phyloP scores from a whole-genome alignment of 2,329 filamentous ascomycete genomes.

The Gnomoniopsis sp. region DNA sequence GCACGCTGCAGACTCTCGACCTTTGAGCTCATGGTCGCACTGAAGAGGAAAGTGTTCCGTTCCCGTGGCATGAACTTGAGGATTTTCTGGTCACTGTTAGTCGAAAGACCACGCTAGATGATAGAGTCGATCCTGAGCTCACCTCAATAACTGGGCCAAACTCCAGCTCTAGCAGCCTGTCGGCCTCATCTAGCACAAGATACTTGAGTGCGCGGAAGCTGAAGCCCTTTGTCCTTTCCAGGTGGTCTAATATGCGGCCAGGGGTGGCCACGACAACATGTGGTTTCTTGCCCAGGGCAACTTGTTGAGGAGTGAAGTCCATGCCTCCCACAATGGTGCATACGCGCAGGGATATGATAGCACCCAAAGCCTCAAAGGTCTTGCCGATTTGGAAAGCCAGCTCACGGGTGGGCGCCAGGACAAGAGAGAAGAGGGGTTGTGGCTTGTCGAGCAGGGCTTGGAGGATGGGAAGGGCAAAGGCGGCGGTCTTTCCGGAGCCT shows the following conservation, averaged over 20 bases:
- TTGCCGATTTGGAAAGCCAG: slow-evolving; percentile 88
- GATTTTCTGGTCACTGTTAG: slow-evolving; percentile 60
- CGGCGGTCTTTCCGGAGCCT: slow-evolving; percentile 91
- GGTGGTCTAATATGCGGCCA: slow-evolving; percentile 81
- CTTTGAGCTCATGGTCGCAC: slow-evolving; percentile 89
- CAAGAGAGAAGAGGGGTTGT: slow-evolving; percentile 79
- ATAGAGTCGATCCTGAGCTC: slow-evolving; percentile 44
- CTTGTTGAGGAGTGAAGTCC: slow-evolving; percentile 90
- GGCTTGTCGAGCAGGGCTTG: slow-evolving; percentile 88
- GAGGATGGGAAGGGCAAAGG: slow-evolving; percentile 89
- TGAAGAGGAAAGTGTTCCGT: slow-evolving; percentile 83
- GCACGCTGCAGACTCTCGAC: slow-evolving; percentile 91
- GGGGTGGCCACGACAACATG: slow-evolving; percentile 93
- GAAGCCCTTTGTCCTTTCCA: slow-evolving; percentile 97
- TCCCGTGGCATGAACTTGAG: slow-evolving; percentile 81
- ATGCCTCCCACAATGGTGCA: slow-evolving; percentile 88
- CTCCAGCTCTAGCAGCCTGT: slow-evolving; percentile 79
- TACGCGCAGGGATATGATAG: slow-evolving; percentile 81
- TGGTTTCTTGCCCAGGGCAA: slow-evolving; percentile 91
- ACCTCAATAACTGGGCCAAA: slow-evolving; percentile 92
- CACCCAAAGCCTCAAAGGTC: slow-evolving; percentile 82
- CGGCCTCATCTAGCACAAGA: slow-evolving; percentile 92
- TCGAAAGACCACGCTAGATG: not conserved
- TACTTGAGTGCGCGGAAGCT: slow-evolving; percentile 78
- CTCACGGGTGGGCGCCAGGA: slow-evolving; percentile 91